These are phyloP conservation scores for Tetratostichococcus sp. DNA, from an alignment of 139 green algal species.

Conservation along the genomic window DNA sequence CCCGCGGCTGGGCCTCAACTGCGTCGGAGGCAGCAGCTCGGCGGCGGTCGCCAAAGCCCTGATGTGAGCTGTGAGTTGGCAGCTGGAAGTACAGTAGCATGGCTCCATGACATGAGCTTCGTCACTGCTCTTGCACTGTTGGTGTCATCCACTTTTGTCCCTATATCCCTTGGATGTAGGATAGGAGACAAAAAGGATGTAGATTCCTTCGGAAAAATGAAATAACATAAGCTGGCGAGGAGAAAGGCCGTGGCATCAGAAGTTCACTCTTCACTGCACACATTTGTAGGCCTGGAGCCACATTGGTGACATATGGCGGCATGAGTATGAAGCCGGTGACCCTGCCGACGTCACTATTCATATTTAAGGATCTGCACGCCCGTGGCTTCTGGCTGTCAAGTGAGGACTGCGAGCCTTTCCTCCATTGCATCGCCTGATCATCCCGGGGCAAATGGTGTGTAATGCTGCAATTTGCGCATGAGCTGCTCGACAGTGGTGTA, in stretches of 20 bases:
- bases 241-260: too few species aligned
- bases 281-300: slow-evolving; percentile 55
- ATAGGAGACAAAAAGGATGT: background rate
- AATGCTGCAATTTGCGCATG: too few species aligned
- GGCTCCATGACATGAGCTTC: too few species aligned
- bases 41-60: slow-evolving; percentile 58
- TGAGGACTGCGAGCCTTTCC: background rate
- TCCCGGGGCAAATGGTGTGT: too few species aligned
- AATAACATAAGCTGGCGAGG: too few species aligned
- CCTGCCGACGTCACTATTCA: slow-evolving; percentile 66
- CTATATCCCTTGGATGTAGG: background rate
- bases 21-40: slow-evolving; percentile 58
- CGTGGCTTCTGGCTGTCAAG: slow-evolving; percentile 81
- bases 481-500: too few species aligned
- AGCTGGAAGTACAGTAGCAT: too few species aligned
- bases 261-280: too few species aligned
- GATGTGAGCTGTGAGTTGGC: slow-evolving; percentile 12
- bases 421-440: too few species aligned
- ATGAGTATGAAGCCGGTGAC: slow-evolving; percentile 79
- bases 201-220: too few species aligned
- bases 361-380: slow-evolving; percentile 84
- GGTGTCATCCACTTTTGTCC: background rate
- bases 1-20: slow-evolving; percentile 71
- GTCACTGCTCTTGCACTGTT: too few species aligned
- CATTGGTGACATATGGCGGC: slow-evolving; percentile 83